phyloP scores from a whole-genome alignment of 805 yeast genomes.

The Wickerhamomyces ciferrii region DNA sequence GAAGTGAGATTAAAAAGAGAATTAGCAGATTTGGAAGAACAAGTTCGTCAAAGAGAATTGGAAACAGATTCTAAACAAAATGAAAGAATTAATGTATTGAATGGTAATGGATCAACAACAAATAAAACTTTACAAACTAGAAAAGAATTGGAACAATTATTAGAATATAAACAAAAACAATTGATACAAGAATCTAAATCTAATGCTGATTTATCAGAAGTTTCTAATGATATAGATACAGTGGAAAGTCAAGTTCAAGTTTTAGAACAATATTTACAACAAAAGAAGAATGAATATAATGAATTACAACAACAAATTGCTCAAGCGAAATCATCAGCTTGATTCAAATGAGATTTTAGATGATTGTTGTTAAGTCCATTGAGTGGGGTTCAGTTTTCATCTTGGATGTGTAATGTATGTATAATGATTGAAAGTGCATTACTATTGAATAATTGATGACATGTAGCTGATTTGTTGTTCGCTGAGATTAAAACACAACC shows the following conservation, averaged over 20 bases:
- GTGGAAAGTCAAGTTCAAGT: conserved; percentile 74
- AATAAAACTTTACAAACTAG: conserved; percentile 30
- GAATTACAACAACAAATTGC: conserved; percentile 39
- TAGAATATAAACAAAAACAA: conserved; percentile 69
- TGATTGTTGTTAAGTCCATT: neutral
- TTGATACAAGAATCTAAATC: conserved; percentile 31
- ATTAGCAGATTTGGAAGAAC: conserved; percentile 66
- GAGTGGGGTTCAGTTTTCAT: no score
- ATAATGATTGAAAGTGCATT: neutral
- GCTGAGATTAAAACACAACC: no score
- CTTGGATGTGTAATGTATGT: neutral
- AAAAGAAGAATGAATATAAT: conserved; percentile 56
- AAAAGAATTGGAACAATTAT: conserved; percentile 75
- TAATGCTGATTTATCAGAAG: conserved; percentile 37
- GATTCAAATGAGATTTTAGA: neutral
- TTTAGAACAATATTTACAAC: conserved; percentile 61
- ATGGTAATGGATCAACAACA: conserved; percentile 20
- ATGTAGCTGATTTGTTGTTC: no score
- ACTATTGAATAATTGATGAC: neutral
- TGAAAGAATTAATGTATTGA: conserved; percentile 19
- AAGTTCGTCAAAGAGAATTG: conserved; percentile 50
- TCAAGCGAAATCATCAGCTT: conserved; percentile 8
- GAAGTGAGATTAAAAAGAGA: conserved; percentile 79
- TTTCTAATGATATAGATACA: conserved; percentile 57
- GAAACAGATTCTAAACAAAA: conserved; percentile 35